Base-by-base conservation (phyloP, 495 filamentous ascomycete species). In the Penicillium psychrofluorescens region DNA sequence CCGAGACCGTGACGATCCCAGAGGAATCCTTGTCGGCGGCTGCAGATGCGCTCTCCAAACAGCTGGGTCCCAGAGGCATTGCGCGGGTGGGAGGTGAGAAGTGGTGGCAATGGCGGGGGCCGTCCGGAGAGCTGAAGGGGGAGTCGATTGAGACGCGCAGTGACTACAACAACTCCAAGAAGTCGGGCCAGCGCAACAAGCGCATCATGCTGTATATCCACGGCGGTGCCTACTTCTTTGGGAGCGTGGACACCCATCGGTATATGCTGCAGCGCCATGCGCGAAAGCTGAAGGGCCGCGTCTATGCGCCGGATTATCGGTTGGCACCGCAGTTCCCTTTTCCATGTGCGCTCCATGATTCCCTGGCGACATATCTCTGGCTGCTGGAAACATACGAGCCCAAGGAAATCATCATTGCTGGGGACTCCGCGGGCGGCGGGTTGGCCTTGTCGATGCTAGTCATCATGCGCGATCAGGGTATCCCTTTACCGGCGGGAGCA, bases 211-310 rank as follows among this genome's bases (percentile, higher is more conserved):
- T 97, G 16, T 97, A 97, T 63, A 76, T 96, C 8, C 91, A 96
- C 56, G 91, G 91, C 4, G 83, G 83, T 2, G 83, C 84, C 22
- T 87, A 86, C 56, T 87, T 80, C 54, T 97, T 97, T 55, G 91
- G 91, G 1, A 94, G 87, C 54, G 79, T 95, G 15, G 90, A 96
- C 56, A 89, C 91, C 57, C 91, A 97, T 70, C 82, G 91, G 14
- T 95, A 95, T 64, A 90, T 95, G 70, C 80, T 97, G 71, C 91
- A 97, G 66, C 75, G 91, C 34, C 88, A 96, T 77, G 91, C 91
- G 41, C 77, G 92, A 44, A 96, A 96, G 67, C 67, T 97, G 42
- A 88, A 89, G 58, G 91, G 88, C 22, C 76, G 87, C 38, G 85
- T 95, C 11, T 78, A 96, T 66, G 88, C 91, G 31, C 91, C 90